phyloP scores from a whole-genome alignment of 163 green algal species.

The Scenedesmus sp. region DNA sequence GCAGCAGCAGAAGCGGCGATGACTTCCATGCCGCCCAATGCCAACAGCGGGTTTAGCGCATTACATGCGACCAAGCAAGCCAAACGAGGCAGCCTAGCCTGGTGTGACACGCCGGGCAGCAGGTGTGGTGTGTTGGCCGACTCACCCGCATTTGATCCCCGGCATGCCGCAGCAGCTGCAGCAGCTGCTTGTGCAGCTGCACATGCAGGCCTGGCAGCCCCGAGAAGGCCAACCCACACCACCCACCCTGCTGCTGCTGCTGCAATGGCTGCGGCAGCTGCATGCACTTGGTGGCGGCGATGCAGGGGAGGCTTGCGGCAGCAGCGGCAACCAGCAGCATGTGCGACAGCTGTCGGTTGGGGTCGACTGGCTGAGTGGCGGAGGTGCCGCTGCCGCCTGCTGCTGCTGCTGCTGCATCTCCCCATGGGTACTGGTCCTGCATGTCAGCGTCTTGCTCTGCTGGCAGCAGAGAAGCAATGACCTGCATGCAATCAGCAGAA shows the following conservation, averaged over 20 bases:
- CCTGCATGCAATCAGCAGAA: slow-evolving; percentile 8
- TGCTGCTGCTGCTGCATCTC: slow-evolving; percentile 31
- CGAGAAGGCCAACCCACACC: slow-evolving; percentile 28
- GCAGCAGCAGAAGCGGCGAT: too few relatives aligned
- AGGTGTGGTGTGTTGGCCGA: neutral
- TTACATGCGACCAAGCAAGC: too few relatives aligned
- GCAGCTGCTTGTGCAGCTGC: slow-evolving; percentile 36
- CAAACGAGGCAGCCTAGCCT: neutral
- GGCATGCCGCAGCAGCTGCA: slow-evolving; percentile 11
- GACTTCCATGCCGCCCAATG: too few relatives aligned
- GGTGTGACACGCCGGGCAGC: too few relatives aligned
- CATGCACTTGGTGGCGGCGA: slow-evolving; percentile 12
- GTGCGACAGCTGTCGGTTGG: slow-evolving; percentile 15
- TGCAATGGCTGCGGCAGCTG: neutral
- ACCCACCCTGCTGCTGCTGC: slow-evolving; percentile 24
- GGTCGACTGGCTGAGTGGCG: neutral
- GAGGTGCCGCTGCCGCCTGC: neutral
- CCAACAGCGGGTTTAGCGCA: too few relatives aligned
- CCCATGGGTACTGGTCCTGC: neutral
- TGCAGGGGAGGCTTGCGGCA: slow-evolving; percentile 15
- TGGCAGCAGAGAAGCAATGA: neutral
- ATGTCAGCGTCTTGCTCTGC: neutral
- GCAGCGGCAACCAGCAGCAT: slow-evolving; percentile 32
- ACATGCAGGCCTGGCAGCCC: slow-evolving; percentile 22
- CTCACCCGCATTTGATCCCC: slow-evolving; percentile 17